Base-by-base conservation (phyloP, 164 flowering plant genomes). In the Tinospora cordifolia region DNA sequence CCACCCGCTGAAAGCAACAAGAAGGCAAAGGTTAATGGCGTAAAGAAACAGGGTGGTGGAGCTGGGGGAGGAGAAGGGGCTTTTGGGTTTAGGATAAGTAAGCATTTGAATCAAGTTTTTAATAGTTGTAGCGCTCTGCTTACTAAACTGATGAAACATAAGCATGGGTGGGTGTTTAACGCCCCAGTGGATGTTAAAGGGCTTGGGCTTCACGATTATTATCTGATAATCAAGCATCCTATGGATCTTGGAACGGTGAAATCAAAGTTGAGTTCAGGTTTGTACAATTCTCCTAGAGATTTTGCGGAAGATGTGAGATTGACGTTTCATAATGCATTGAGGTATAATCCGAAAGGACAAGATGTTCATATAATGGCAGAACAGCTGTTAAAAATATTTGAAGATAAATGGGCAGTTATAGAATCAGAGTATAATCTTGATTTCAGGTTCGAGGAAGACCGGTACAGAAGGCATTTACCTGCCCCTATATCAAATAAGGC, bases 221-320 rank as follows among this genome's bases (percentile, higher is more conserved):
- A 81, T 38, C 79, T 78, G 75, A 85, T 93, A 17, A 79, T 93
- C 63, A 86, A 84, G 80, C 70, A 73, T 12, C 97, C 98, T 8
- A 93, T 93, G 98, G 98, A 93, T 86, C 85, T 93, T 2, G 98
- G 98, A 0, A 85, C 92, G 0, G 94, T 89, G 62, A 87, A 90
- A 73, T 72, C 71, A 6, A 85, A 80, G 76, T 71, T 92, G 63
- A 83, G 64, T 24, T 84, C 81, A 78, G 83, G 83, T 30, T 80
- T 81, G 84, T 92, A 92, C 72, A 84, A 86, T 66, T 83, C 91
- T 0, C 87, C 96, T 0, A 67, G 69, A 75, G 93, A 90, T 27
- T 92, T 90, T 75, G 93, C 96, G 0, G 92, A 87, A 79, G 97
- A 92, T 79, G 93, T 92, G 63, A 85, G 90, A 76, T 81, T 88